These are phyloP conservation scores for Filobasidium uniguttulatum DNA, from an alignment of 1,284 basidiomycete genomes.

Conservation along the genomic window DNA sequence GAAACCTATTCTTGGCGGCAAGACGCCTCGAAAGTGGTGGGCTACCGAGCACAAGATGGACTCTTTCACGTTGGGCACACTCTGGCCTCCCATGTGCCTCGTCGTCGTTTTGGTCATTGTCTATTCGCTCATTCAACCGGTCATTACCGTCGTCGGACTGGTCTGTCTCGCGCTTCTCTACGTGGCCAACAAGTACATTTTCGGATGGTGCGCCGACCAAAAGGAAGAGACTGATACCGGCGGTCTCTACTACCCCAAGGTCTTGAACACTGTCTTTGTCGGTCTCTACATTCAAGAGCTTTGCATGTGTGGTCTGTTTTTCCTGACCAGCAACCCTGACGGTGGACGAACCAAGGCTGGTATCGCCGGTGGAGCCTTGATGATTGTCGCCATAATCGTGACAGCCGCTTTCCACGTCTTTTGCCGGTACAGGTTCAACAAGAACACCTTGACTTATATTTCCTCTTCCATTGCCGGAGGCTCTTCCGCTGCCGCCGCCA, in stretches of 20 bases:
- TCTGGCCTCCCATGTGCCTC: conserved; percentile 21
- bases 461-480: conserved; percentile 15
- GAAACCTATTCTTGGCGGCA: conserved; percentile 67
- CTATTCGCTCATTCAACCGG: conserved; percentile 37
- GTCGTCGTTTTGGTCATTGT: conserved; percentile 26
- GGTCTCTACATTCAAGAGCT: conserved; percentile 32
- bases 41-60: conserved; percentile 16
- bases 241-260: conserved; percentile 36
- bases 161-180: conserved; percentile 31
- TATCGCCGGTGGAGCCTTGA: conserved; percentile 32
- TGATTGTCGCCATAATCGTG: conserved; percentile 26
- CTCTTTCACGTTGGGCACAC: conserved; percentile 25
- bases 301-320: conserved; percentile 34
- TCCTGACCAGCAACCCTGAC: conserved; percentile 26
- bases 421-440: conserved; percentile 32
- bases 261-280: conserved; percentile 35
- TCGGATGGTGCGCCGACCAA: conserved; percentile 36
- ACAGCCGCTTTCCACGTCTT: conserved; percentile 30
- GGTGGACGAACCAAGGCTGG: conserved; percentile 23
- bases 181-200: conserved; percentile 35
- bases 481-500: conserved; percentile 16
- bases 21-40: conserved; percentile 58
- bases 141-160: conserved; percentile 29
- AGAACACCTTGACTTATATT: conserved; percentile 24
- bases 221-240: conserved; percentile 33